These are phyloP conservation scores for Globisporangium paroecandrum DNA, from an alignment of 352 stramenopile genomes.

Conservation along the genomic window DNA sequence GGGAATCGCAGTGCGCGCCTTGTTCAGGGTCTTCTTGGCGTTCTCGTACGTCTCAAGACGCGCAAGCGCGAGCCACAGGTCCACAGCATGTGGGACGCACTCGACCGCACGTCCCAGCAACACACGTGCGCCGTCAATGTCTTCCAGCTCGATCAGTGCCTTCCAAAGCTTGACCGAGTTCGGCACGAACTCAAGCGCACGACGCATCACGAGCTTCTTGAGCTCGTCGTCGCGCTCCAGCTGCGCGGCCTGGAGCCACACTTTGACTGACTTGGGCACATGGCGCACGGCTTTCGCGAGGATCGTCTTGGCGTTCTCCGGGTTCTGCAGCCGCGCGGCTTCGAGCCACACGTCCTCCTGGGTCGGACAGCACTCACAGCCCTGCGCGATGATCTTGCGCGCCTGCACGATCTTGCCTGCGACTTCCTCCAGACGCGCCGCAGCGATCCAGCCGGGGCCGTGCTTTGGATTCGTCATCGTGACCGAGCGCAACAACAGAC, in stretches of 20 bases:
- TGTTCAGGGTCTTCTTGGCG: conserved; percentile 97
- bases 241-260: conserved; percentile 96
- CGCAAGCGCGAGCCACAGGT: conserved; percentile 98
- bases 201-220: conserved; percentile 89
- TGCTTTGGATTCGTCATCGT: conserved; percentile 99
- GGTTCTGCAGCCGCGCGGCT: conserved; percentile 93
- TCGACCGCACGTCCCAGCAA: conserved; percentile 97
- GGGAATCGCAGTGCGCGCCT: conserved; percentile 91
- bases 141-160: conserved; percentile 97
- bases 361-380: conserved; percentile 94
- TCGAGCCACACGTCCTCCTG: conserved; percentile 99
- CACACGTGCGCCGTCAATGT: conserved; percentile 94
- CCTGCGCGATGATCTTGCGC: conserved; percentile 97
- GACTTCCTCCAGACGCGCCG: conserved; percentile 97
- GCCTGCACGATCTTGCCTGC: conserved; percentile 95
- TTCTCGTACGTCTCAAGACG: conserved; percentile 98
- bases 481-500: conserved; percentile 94
- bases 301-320: conserved; percentile 96
- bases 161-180: conserved; percentile 99
- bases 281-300: conserved; percentile 85
- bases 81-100: conserved; percentile 95
- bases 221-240: conserved; percentile 89
- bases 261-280: conserved; percentile 92
- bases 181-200: conserved; percentile 94
- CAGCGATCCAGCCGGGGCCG: conserved; percentile 97